phyloP scores from a whole-genome alignment of 2,329 filamentous ascomycete genomes.

The Cladosporium sp. region DNA sequence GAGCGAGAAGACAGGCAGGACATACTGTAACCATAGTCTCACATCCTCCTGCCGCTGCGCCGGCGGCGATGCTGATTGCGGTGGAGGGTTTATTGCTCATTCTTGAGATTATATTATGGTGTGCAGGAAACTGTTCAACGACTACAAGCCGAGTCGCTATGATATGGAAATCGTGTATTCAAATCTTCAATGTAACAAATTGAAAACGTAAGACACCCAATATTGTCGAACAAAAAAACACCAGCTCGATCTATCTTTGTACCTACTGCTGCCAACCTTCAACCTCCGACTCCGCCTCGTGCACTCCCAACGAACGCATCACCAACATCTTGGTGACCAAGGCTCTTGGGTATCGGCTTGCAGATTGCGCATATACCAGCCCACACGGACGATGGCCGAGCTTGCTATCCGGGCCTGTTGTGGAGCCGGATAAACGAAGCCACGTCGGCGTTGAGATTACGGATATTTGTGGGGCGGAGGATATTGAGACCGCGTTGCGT shows the following conservation, averaged over 20 bases:
- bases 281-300: neutral
- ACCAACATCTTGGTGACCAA: slow-evolving; percentile 3
- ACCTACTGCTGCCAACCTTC: too few species aligned
- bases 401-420: neutral
- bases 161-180: too few species aligned
- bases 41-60: slow-evolving; percentile 10
- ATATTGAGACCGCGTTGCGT: neutral
- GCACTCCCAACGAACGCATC: neutral
- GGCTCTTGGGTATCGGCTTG: neutral
- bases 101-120: neutral
- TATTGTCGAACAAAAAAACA: too few species aligned
- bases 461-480: neutral
- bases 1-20: neutral
- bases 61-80: slow-evolving; percentile 7
- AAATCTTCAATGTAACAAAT: too few species aligned
- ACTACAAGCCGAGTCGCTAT: too few species aligned
- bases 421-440: neutral
- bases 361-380: neutral
- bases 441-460: neutral
- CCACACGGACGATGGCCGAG: neutral
- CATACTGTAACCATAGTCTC: slow-evolving; percentile 12
- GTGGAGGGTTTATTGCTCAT: slow-evolving; percentile 11
- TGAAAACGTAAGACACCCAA: too few species aligned
- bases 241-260: too few species aligned
- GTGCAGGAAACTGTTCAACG: too few species aligned